Evolutionary conservation across 2,329 filamentous ascomycete species (phyloP), one percentile per base, ranked within the genome.

Genomic region (Claviceps arundinis): DNA sequence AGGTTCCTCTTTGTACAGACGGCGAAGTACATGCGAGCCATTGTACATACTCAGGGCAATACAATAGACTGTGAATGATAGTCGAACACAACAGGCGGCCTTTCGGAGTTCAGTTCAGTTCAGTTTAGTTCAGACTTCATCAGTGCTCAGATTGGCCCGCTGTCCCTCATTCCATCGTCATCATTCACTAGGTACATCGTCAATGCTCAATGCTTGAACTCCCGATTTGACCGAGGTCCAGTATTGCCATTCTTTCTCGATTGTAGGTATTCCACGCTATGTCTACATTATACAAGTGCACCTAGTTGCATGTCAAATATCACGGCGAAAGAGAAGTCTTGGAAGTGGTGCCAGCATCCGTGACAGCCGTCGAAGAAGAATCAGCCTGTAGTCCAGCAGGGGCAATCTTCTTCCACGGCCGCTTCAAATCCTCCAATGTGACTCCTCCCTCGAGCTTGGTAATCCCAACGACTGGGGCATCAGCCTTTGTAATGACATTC

Each of bases 401-500:
- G 37, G 80, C 76, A 56, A 87, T 68, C 62, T 81, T 76, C 64
- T 82, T 79, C 68, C 89, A 80, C 48, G 90, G 87, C 61, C 82
- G 81, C 74, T 89, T 93, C 64, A 98, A 71, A 43, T 86, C 84
- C 60, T 91, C 88, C 62, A 91, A 69, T 22, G 89, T 95, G 30
- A 95, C 68, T 8, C 89, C 89, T 54, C 89, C 89, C 54, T 89
- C 81, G 51, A 98, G 71, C 69, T 95, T 96, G 19, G 90, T 97
- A 56, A 96, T 82, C 34, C 93, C 93, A 64, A 98, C 91, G 40
- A 95, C 80, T 0, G 93, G 82, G 2, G 89, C 76, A 61, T 96
- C 93, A 7, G 89, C 89, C 70, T 88, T 96, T 74, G 84, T 89
- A 37, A 96, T 89, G 64, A 97, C 95, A 64, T 96, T 89, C 73